Percentiles rank a stretch among this genome's conserved stretches.
Evolutionary conservation across 2,329 filamentous ascomycete species (phyloP).

Genomic region (Cordyceps cicadae): DNA sequence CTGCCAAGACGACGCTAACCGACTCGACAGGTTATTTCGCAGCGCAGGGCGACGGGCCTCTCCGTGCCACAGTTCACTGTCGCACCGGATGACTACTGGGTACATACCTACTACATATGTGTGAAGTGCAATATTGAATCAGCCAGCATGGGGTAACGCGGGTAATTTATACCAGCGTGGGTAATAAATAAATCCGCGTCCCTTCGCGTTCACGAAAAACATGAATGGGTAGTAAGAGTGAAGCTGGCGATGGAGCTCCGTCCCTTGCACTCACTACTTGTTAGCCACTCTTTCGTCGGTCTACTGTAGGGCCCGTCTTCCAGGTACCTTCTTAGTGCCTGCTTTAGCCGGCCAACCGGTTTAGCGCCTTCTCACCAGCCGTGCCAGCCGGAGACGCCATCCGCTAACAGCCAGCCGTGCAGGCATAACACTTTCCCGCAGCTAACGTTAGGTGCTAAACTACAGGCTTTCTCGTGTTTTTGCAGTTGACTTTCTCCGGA

Average conservation of each 20-base stretch:
- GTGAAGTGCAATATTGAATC: background rate
- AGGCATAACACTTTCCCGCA: background rate
- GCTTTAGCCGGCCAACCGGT: background rate
- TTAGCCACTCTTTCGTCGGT: background rate
- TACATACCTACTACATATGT: background rate
- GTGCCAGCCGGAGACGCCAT: background rate
- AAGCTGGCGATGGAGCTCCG: background rate
- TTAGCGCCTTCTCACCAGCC: background rate
- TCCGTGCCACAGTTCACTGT: background rate
- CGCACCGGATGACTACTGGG: background rate
- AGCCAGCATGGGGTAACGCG: background rate
- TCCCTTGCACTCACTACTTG: no score
- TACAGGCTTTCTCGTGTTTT: background rate
- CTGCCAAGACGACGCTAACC: conserved; percentile 8
- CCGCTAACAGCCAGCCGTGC: background rate
- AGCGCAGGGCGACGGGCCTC: background rate
- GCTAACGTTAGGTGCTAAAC: background rate
- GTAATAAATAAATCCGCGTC: no score
- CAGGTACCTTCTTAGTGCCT: background rate
- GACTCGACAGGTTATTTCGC: background rate
- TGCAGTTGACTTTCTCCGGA: background rate
- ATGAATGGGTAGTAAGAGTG: no score
- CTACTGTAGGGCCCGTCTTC: background rate
- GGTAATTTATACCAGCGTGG: background rate
- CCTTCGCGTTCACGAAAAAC: no score